A percentile compares a stretch with the other conserved stretches of the same genome.
phyloP scores from a whole-genome alignment of 2,329 filamentous ascomycete genomes.

The Alternaria viburni region DNA sequence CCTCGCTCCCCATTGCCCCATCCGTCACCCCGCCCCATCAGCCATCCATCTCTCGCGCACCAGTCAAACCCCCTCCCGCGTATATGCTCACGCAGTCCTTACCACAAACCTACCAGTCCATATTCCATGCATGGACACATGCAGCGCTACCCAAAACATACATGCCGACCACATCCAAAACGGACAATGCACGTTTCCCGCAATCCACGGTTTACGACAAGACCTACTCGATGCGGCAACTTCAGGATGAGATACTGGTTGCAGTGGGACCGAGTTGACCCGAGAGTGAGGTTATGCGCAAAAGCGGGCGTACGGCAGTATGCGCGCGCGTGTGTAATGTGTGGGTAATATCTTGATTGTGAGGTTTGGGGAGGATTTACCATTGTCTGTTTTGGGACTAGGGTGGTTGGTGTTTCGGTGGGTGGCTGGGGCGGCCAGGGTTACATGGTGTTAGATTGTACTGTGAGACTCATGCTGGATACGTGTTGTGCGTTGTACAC shows the following conservation, averaged over 20 bases:
- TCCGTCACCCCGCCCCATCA: not conserved
- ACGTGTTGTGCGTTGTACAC: not conserved
- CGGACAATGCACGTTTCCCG: not conserved
- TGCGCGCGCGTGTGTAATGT: not conserved
- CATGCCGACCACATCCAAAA: not conserved
- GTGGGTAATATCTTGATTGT: not conserved
- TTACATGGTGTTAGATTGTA: not conserved
- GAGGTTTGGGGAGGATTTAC: not conserved
- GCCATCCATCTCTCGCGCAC: not conserved
- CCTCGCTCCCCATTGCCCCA: not conserved
- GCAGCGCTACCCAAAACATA: not conserved
- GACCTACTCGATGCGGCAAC: not conserved
- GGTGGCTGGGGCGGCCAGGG: not conserved
- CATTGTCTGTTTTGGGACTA: constrained; percentile 14
- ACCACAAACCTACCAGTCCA: not conserved
- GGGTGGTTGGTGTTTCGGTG: not conserved
- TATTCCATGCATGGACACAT: not conserved
- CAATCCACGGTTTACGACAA: not conserved
- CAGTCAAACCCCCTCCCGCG: not conserved
- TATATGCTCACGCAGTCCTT: not conserved
- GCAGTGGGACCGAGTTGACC: not conserved
- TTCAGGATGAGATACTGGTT: not conserved
- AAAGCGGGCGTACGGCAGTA: not conserved
- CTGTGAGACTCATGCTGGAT: not conserved
- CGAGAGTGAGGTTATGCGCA: not conserved